These are phyloP conservation scores for Papiliotrema flavescens DNA, from an alignment of 1,284 basidiomycete genomes.

Conservation along the genomic window DNA sequence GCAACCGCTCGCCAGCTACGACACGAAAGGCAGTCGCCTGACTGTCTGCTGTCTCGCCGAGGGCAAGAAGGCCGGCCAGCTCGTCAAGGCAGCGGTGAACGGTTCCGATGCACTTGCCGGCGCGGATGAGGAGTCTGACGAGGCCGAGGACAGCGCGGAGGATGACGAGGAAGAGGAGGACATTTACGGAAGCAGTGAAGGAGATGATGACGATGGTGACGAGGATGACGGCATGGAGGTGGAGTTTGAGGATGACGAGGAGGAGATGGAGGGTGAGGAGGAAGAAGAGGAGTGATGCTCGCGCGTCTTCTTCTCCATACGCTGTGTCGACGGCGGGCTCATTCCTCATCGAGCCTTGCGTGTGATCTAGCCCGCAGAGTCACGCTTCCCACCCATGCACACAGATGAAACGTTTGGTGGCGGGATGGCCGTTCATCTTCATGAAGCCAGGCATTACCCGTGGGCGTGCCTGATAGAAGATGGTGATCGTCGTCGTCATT, in stretches of 20 bases:
- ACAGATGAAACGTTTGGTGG: neutral
- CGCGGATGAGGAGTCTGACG: conserved; percentile 25
- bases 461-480: neutral
- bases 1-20: conserved; percentile 63
- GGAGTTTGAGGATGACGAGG: conserved; percentile 8
- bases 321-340: too few relatives aligned
- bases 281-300: conserved; percentile 3
- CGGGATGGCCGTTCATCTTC: neutral
- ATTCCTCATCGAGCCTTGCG: too few relatives aligned
- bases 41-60: conserved; percentile 70
- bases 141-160: conserved; percentile 49
- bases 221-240: conserved; percentile 11
- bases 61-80: conserved; percentile 51
- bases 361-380: too few relatives aligned
- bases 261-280: conserved; percentile 1
- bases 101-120: conserved; percentile 28
- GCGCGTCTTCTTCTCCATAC: neutral
- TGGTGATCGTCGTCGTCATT: neutral
- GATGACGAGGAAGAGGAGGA: conserved; percentile 21
- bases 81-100: conserved; percentile 18
- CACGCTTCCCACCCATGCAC: neutral
- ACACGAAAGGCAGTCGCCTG: conserved; percentile 77
- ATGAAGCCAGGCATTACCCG: neutral
- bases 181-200: conserved; percentile 13
- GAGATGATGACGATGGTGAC: conserved; percentile 17